phyloP scores from a whole-genome alignment of 441 rosid genomes.

The Hura crepitans region DNA sequence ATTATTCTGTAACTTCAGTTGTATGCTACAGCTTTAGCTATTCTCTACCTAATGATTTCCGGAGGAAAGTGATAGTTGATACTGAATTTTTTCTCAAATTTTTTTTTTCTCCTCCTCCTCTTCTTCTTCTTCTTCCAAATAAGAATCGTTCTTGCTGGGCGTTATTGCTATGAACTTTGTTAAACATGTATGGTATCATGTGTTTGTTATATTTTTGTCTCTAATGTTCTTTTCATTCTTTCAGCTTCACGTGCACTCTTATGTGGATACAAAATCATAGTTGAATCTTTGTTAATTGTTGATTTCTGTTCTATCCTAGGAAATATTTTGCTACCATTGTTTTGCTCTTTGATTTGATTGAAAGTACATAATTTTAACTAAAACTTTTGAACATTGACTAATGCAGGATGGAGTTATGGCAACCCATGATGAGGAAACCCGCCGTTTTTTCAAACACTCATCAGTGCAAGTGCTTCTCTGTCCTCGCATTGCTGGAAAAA shows the following conservation, averaged over 20 bases:
- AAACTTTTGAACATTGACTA: constrained; percentile 3
- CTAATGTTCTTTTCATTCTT: too few relatives aligned
- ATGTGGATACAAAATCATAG: too few relatives aligned
- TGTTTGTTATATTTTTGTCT: too few relatives aligned
- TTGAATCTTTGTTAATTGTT: neutral
- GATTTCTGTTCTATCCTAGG: neutral
- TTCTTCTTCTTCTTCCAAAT: too few relatives aligned
- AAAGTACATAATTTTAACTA: neutral
- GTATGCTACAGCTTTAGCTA: constrained; percentile 2
- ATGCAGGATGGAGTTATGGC: constrained; percentile 91
- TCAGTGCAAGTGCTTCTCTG: constrained; percentile 88
- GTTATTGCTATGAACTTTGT: neutral
- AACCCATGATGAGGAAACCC: constrained; percentile 97
- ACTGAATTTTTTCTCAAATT: neutral
- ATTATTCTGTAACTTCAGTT: constrained; percentile 1
- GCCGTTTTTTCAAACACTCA: constrained; percentile 85
- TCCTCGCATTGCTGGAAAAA: constrained; percentile 88
- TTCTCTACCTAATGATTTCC: neutral
- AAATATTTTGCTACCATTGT: neutral
- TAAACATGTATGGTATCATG: neutral
- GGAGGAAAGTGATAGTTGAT: neutral
- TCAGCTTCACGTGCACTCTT: too few relatives aligned
- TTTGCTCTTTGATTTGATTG: neutral
- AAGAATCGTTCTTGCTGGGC: neutral
- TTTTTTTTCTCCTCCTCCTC: too few relatives aligned